Base-by-base conservation (phyloP, 164 flowering plant species). In the Akebia trifoliata region DNA sequence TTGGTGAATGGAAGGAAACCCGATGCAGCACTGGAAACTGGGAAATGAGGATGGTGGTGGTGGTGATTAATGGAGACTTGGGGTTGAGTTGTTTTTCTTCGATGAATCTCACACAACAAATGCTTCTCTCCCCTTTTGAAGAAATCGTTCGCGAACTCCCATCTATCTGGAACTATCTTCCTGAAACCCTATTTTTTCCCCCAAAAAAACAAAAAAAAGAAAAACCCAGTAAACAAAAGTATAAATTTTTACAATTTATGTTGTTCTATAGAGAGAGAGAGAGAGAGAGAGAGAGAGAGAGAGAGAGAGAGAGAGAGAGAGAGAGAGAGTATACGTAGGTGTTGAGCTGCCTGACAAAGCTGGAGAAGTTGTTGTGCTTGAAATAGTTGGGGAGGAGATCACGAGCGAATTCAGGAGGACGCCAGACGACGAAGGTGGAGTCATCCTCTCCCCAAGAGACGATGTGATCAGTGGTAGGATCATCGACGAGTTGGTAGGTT, bases 111-210 rank as follows among this genome's bases (percentile, higher is more conserved):
- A 58, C 98, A 92, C 4, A 92, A 73, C 54, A 92, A 69, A 53
- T 92, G 96, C 69, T 89, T 89, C 69, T 89, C 98, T 34, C 98
- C 98, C 38, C 75, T 86, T 59, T 73, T 88, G 81, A 92, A 92
- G 70, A 72, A 88, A 61, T 92, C 98, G 60, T 92, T 88, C 0
- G 96, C 98, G 39, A 92, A 92, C 75, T 92, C 98, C 98, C 98
- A 88, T 65, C 98, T 73, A 62, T 92, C 98, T n/a, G 98, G 98
- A 1, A 92, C 96, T 34, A 88, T 88, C 79, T 92, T 92, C 54
- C 98, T 78, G 63, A 92, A 92, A 65, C 98, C 98, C 98, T 92
- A 69, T n/a, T n/a, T n/a, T n/a, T n/a, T n/a, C n/a, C n/a, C n/a
- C n/a, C n/a, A n/a, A n/a, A n/a, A n/a, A n/a, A 35, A 42, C 11